Evolutionary conservation across 2,329 filamentous ascomycete species (phyloP).

Genomic region (Pseudogymnoascus sp.): DNA sequence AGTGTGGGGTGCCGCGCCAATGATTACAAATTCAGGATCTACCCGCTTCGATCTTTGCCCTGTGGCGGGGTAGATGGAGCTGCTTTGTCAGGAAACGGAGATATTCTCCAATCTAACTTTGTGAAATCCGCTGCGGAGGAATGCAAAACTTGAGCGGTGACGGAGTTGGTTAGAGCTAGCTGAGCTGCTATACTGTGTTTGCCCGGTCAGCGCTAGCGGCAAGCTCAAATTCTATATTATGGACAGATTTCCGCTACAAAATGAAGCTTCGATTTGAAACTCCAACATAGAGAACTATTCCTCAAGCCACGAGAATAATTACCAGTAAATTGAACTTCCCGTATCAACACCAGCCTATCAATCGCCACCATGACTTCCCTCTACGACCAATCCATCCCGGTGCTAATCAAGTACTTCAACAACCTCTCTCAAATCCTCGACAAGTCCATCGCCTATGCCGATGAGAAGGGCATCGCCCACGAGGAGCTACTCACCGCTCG

Average conservation of each 20-base stretch:
- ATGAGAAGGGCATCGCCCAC: slow-evolving; percentile 31
- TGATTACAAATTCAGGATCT: not conserved
- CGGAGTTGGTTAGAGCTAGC: not conserved
- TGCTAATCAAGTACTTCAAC: slow-evolving; percentile 34
- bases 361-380: not conserved
- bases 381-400: slow-evolving; percentile 29
- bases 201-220: not conserved
- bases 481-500: slow-evolving; percentile 28
- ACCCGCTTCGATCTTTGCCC: not conserved
- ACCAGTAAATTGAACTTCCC: not conserved
- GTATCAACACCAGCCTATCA: not conserved
- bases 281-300: not conserved
- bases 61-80: not conserved
- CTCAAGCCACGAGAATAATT: not conserved
- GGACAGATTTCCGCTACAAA: not conserved
- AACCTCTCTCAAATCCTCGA: slow-evolving; percentile 34
- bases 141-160: not conserved
- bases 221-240: not conserved
- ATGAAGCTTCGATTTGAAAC: not conserved
- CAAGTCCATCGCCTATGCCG: slow-evolving; percentile 35
- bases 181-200: not conserved
- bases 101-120: not conserved
- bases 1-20: not conserved
- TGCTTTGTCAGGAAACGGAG: not conserved
- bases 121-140: not conserved